Evolutionary conservation across 768 basidiomycete species (phyloP).

Genomic region (Calocybe gangraenosa): DNA sequence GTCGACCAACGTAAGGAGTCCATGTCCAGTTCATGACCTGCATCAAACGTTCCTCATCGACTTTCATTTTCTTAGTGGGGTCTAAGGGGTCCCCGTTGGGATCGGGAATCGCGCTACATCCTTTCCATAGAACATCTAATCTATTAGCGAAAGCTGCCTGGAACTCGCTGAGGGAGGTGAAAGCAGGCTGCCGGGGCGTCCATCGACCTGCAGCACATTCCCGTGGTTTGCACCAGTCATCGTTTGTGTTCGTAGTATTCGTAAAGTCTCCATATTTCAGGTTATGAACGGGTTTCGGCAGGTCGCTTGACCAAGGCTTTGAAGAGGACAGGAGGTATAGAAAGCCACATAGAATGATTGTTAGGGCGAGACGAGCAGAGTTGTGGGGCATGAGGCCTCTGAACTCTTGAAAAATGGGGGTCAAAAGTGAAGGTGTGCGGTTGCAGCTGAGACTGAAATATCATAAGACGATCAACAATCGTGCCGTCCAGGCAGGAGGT

Average conservation of each 20-base stretch:
- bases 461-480: too few relatives aligned
- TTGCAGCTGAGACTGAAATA: too few relatives aligned
- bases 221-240: slow-evolving; percentile 17
- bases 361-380: slow-evolving; percentile 7
- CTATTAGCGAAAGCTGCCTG: slow-evolving; percentile 21
- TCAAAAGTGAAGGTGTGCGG: neutral
- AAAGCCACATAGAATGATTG: slow-evolving; percentile 9
- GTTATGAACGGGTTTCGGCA: slow-evolving; percentile 3
- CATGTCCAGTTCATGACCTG: slow-evolving; percentile 28
- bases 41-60: slow-evolving; percentile 24
- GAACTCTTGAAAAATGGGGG: neutral
- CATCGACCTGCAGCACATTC: slow-evolving; percentile 24
- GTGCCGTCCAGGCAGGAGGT: too few relatives aligned
- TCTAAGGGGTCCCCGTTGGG: slow-evolving; percentile 4
- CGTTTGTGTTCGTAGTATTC: slow-evolving; percentile 9
- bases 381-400: slow-evolving; percentile 3
- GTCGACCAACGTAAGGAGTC: slow-evolving; percentile 20
- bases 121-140: slow-evolving; percentile 22
- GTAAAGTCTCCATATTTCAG: slow-evolving; percentile 1
- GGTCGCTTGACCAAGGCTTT: neutral
- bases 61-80: slow-evolving; percentile 15
- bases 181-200: slow-evolving; percentile 21
- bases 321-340: slow-evolving; percentile 11
- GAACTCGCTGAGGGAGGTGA: slow-evolving; percentile 19
- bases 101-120: slow-evolving; percentile 19